Evolutionary conservation across 768 basidiomycete genomes (phyloP).

Genomic region (Strobilomyces confusus): DNA sequence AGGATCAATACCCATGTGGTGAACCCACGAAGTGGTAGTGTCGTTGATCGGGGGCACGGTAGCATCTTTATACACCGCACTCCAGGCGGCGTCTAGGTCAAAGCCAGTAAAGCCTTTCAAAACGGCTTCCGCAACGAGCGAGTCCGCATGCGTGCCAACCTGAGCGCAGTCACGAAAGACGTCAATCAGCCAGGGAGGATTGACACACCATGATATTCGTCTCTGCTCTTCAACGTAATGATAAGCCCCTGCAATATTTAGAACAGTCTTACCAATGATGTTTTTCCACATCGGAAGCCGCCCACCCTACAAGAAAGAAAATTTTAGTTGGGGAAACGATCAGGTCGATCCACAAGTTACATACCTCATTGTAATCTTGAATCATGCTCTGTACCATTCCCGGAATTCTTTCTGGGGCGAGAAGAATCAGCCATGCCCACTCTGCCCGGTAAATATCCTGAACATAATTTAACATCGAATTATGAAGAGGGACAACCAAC

Average conservation of each 20-base stretch:
- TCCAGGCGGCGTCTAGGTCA: slow-evolving; percentile 61
- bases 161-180: slow-evolving; percentile 17
- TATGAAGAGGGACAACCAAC: too few species aligned
- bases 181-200: not conserved
- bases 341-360: too few species aligned
- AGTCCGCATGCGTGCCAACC: slow-evolving; percentile 34
- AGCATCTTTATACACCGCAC: slow-evolving; percentile 72
- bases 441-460: too few species aligned
- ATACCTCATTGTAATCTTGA: too few species aligned
- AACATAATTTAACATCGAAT: too few species aligned
- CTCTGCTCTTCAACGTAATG: slow-evolving; percentile 34
- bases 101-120: slow-evolving; percentile 63
- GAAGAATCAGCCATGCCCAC: too few species aligned
- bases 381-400: too few species aligned
- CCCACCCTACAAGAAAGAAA: slow-evolving; percentile 44
- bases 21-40: slow-evolving; percentile 42
- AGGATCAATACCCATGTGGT: not conserved
- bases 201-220: slow-evolving; percentile 74
- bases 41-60: slow-evolving; percentile 60
- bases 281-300: slow-evolving; percentile 76
- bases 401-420: too few species aligned
- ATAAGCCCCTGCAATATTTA: not conserved
- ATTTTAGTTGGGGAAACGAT: too few species aligned
- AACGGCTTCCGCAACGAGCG: slow-evolving; percentile 25
- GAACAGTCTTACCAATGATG: slow-evolving; percentile 4